Evolutionary conservation across 2,329 filamentous ascomycete species (phyloP), one percentile per base, ranked within the genome.

Genomic region (Penicillium sp.): DNA sequence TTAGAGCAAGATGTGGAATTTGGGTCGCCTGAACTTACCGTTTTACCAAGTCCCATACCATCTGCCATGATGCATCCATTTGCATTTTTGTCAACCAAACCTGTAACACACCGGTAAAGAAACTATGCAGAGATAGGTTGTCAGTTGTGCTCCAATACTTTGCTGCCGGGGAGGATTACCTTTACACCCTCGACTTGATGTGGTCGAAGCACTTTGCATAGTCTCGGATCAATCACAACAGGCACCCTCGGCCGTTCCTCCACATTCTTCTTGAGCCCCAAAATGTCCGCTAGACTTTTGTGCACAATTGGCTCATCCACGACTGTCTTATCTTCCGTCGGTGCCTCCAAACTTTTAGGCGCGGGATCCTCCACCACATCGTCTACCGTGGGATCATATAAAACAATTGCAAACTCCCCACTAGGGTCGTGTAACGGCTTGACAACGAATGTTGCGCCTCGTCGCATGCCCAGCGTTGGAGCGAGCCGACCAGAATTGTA

Each of bases 21-120:
- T 1, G 13, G 22, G 27, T 28, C 9, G 18, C 25, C 13, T 18
- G 13, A 38, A 40, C 65, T 47, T 70, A 77, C 74, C 14, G 93
- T 99, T 74, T 99, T 99, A 49, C 93, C 93, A 27, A 99, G 75
- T 60, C 93, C 93, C 93, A 99, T 99, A 68, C 96, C 93, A 68
- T 99, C 93, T 45, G 93, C 93, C 93, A 99, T 99, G 67, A 99
- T 99, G 72, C 93, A 99, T 2, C 93, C 93, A 68, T 96, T 88
- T 41, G 93, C 93, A 61, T 92, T 92, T 31, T 87, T 80, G 62
- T 97, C 93, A 48, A 97, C 88, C 78, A 97, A 80, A n/a, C 93
- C 93, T 1, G 92, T 97, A 5, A 93, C 90, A 64, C 89, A 95
- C 58, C 83, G 82, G 71, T 97, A 99, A 78, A 99, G 84, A 70